phyloP scores from a whole-genome alignment of 306 rosid species.

The Alnus rubra region DNA sequence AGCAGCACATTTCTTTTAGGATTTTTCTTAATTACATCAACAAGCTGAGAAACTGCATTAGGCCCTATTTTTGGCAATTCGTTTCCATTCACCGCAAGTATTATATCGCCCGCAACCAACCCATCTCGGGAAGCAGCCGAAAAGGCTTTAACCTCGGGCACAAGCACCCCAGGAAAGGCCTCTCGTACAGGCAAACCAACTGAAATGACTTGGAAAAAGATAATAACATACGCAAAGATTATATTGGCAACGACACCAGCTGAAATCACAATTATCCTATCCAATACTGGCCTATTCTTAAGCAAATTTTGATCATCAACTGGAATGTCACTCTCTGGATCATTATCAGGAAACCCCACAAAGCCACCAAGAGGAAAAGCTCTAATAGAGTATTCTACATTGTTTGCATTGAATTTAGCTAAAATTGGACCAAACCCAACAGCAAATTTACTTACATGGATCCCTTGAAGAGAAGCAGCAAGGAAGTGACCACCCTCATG shows the following conservation, averaged over 20 bases:
- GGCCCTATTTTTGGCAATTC: constrained; percentile 68
- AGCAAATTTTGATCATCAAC: constrained; percentile 80
- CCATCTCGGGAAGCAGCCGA: constrained; percentile 97
- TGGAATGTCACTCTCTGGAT: constrained; percentile 90
- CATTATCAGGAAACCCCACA: constrained; percentile 99
- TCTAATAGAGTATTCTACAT: constrained; percentile 89
- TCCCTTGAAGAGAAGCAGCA: constrained; percentile 93
- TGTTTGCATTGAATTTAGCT: constrained; percentile 83
- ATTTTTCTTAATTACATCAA: constrained; percentile 64
- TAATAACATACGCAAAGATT: constrained; percentile 73
- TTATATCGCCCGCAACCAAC: constrained; percentile 80
- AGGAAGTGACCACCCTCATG: constrained; percentile 98
- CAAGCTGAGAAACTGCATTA: constrained; percentile 68
- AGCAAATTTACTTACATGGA: constrained; percentile 95
- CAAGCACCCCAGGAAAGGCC: constrained; percentile 83
- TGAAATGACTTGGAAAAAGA: constrained; percentile 77
- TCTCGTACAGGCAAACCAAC: constrained; percentile 97
- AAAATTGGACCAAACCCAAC: constrained; percentile 97
- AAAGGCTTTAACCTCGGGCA: constrained; percentile 77
- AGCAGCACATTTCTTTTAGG: constrained; percentile 74
- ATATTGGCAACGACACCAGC: constrained; percentile 97
- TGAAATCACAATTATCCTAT: constrained; percentile 84
- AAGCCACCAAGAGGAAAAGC: constrained; percentile 98
- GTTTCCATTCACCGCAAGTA: constrained; percentile 72
- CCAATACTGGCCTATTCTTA: constrained; percentile 91